Evolutionary conservation across 129 eudicot species (phyloP), one percentile per base, ranked within the genome.

Genomic region (Calendula officinalis): DNA sequence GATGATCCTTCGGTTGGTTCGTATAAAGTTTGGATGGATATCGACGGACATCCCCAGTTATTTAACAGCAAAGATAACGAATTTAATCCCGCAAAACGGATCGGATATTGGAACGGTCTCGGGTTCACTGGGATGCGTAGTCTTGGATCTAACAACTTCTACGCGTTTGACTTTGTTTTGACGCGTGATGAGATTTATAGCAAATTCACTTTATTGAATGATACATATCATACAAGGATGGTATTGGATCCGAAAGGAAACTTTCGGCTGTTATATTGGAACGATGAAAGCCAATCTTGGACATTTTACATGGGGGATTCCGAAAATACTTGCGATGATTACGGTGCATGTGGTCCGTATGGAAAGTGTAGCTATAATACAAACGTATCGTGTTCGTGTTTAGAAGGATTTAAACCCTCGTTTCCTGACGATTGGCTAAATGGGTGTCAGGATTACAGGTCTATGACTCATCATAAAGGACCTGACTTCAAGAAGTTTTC

Each of bases 21-120:
- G 3, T 47, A 48, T 47, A 46, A 62, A 3, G 30, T 42, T 32
- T 15, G 27, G 38, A 15, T 80, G 47, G 56, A 70, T 6, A 41
- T 4, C 15, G 17, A 15, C 33, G 81, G 77, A 11, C 64, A 44
- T 39, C 84, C 79, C 3, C 80, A 74, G 16, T 7, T 65, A 7
- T 27, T 41, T 3, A 34, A 7, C 17, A 14, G 44, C 38, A 27
- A 33, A 55, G 5, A 51, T 3, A 68, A 41, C 42, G 60, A 39
- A 15, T 22, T 60, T 33, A 22, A 1, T 13, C 1, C 40, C 36
- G n/a, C 1, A 27, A 63, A 36, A n/a, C 36, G 80, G 64, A 0
- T 45, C 4, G 86, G 86, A n/a, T 70, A 50, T 35, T 81, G 80
- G 82, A 69, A 81, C 5, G 86, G 86, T 7, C 4, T 45, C 1